Evolutionary conservation across 345 rosid species (phyloP).

Genomic region (Balakata baccata): DNA sequence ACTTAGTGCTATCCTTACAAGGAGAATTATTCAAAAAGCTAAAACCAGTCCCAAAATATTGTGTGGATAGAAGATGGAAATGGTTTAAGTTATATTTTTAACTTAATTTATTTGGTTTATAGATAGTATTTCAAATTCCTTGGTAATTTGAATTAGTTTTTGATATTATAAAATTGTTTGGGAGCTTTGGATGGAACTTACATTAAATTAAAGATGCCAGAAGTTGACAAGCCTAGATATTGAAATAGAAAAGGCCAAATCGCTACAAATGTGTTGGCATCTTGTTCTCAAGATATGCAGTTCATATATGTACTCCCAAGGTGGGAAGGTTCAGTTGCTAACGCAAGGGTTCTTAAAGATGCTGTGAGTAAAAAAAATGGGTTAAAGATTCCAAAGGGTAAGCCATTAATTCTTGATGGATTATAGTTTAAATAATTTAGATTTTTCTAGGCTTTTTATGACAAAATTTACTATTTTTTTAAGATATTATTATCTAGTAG

Average conservation of each 20-base stretch:
- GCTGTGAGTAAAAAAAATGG: background rate
- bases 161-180: background rate
- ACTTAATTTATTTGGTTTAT: no score
- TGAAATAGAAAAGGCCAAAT: background rate
- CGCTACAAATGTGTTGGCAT: background rate
- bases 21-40: no score
- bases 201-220: background rate
- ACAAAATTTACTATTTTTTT: no score
- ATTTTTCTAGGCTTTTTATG: background rate
- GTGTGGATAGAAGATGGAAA: no score
- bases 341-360: background rate
- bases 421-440: background rate
- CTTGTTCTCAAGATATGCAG: background rate
- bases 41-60: no score
- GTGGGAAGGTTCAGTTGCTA: background rate
- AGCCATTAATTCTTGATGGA: no score
- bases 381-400: background rate
- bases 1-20: no score
- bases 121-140: no score
- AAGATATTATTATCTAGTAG: no score
- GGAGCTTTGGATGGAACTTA: background rate
- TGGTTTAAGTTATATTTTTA: no score
- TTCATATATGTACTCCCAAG: background rate
- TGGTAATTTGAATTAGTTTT: no score
- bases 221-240: background rate